Evolutionary conservation across 73 alveolate genomes (phyloP).

Genomic region (Paramecium bursaria): DNA sequence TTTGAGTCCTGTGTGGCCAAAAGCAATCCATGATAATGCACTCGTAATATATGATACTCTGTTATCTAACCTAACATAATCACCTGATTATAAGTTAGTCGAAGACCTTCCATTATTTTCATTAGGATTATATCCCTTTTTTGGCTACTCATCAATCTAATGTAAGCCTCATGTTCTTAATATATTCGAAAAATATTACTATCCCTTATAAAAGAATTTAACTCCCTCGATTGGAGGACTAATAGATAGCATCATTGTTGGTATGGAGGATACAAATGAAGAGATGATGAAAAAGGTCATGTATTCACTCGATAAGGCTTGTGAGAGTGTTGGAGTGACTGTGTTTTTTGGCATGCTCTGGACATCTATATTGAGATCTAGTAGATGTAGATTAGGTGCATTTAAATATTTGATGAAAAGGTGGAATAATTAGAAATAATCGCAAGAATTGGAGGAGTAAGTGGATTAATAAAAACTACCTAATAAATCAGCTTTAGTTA

Average conservation of each 20-base stretch:
- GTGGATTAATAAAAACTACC: conserved; percentile 45
- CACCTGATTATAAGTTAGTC: conserved; percentile 9
- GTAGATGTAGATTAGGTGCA: conserved; percentile 42
- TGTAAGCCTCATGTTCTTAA: conserved; percentile 43
- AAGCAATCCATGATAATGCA: conserved; percentile 53
- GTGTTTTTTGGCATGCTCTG: conserved; percentile 26
- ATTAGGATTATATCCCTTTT: conserved; percentile 48
- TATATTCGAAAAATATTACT: conserved; percentile 51
- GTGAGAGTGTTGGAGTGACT: conserved; percentile 47
- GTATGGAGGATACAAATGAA: conserved; percentile 59
- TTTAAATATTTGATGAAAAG: conserved; percentile 51
- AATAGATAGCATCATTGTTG: conserved; percentile 27
- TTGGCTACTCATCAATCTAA: conserved; percentile 54
- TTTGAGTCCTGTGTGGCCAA: conserved; percentile 53
- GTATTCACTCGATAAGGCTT: conserved; percentile 40
- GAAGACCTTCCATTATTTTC: conserved; percentile 48
- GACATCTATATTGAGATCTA: conserved; percentile 25
- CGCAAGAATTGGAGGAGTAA: background rate
- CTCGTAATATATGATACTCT: conserved; percentile 5
- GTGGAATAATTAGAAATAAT: conserved; percentile 7
- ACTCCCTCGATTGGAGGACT: conserved; percentile 46
- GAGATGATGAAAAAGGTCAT: conserved; percentile 59
- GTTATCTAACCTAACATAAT: background rate
- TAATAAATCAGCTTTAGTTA: conserved; percentile 40
- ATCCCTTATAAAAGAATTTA: conserved; percentile 26